Conservation (phyloP, 495 filamentous ascomycete genomes). For the Hypoxylon lenormandii region DNA sequence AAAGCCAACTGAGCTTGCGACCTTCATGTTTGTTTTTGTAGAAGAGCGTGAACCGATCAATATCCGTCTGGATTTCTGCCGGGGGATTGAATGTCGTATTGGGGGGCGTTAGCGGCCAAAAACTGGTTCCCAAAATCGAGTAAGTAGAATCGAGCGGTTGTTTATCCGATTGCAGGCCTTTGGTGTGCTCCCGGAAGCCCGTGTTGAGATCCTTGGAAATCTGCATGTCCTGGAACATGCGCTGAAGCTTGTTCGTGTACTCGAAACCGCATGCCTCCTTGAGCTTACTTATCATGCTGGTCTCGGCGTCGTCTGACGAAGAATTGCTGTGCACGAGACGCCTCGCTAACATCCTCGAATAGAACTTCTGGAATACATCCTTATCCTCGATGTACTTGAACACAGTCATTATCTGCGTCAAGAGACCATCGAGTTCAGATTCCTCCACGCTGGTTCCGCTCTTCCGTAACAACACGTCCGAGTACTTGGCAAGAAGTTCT, state of each 20-base stretch:
- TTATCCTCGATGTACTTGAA: conserved; percentile 99
- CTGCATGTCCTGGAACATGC: conserved; percentile 99
- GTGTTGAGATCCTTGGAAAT: conserved; percentile 96
- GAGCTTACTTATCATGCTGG: conserved; percentile 98
- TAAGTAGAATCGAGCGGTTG: conserved; percentile 80
- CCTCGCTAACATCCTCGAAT: conserved; percentile 94
- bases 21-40: conserved; percentile 96
- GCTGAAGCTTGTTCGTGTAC: conserved; percentile 98
- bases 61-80: conserved; percentile 82
- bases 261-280: conserved; percentile 99
- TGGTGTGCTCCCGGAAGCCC: conserved; percentile 73
- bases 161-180: conserved; percentile 59
- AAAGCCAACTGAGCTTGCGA: conserved; percentile 95
- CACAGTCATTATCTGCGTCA: conserved; percentile 98
- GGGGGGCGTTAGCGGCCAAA: conserved; percentile 93
- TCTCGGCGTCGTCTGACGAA: conserved; percentile 96
- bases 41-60: conserved; percentile 87
- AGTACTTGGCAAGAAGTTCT: conserved; percentile 93
- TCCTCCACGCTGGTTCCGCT: conserved; percentile 91
- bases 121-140: conserved; percentile 91
- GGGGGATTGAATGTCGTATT: conserved; percentile 88
- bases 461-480: conserved; percentile 93
- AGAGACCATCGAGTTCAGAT: conserved; percentile 86
- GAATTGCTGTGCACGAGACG: conserved; percentile 93
- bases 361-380: conserved; percentile 99